phyloP scores from a whole-genome alignment of 768 basidiomycete species.

The Mycena leptocephala region DNA sequence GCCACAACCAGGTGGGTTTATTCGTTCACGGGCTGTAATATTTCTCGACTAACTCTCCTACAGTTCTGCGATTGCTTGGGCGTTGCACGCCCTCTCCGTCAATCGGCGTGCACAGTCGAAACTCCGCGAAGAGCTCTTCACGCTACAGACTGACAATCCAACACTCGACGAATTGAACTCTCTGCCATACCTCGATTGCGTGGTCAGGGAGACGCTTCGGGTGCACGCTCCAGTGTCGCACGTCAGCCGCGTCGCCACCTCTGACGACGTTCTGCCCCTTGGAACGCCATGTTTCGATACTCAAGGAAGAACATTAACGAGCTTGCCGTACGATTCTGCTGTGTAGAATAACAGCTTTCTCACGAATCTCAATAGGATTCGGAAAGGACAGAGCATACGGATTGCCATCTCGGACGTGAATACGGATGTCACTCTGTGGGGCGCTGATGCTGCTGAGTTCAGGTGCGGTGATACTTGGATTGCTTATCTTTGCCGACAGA shows the following conservation, averaged over 20 bases:
- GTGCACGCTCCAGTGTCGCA: conserved; percentile 42
- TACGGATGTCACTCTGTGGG: conserved; percentile 38
- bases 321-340: neutral
- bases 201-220: conserved; percentile 24
- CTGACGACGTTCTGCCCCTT: conserved; percentile 48
- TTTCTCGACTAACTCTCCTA: neutral
- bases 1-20: conserved; percentile 13
- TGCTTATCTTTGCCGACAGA: neutral
- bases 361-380: conserved; percentile 26
- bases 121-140: conserved; percentile 61
- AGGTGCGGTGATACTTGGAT: conserved; percentile 38
- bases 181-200: conserved; percentile 14
- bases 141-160: conserved; percentile 51
- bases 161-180: conserved; percentile 60
- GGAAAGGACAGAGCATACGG: conserved; percentile 46
- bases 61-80: conserved; percentile 53
- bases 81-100: conserved; percentile 56
- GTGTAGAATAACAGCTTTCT: too few species aligned
- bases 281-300: conserved; percentile 40
- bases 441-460: conserved; percentile 49
- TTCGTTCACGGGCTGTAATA: accelerated
- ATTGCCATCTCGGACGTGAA: conserved; percentile 47
- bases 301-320: conserved; percentile 38
- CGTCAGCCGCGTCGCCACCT: conserved; percentile 42
- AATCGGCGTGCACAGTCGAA: conserved; percentile 56